phyloP scores from a whole-genome alignment of 2,329 filamentous ascomycete species.

The Colletotrichum lupini region DNA sequence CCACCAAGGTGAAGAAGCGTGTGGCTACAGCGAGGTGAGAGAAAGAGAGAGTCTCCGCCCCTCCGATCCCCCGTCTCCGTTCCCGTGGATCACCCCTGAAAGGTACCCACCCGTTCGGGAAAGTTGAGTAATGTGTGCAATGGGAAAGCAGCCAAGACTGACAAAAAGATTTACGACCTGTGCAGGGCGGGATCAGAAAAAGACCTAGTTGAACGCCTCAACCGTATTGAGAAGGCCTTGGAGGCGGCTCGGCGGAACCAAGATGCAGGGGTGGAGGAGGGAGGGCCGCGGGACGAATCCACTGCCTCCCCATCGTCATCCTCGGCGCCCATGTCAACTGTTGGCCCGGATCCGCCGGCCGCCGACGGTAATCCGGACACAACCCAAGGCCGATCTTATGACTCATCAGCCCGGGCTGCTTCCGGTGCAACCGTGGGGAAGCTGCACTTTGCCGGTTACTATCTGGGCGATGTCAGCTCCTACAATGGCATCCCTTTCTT shows the following conservation, averaged over 20 bases:
- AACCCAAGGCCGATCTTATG: conserved; percentile 21
- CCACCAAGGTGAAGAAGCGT: conserved; percentile 30
- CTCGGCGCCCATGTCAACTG: conserved; percentile 9
- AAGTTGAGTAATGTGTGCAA: background rate
- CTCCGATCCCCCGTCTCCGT: background rate
- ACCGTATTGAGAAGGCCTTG: conserved; percentile 52
- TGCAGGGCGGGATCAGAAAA: conserved; percentile 37
- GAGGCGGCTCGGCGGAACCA: conserved; percentile 35
- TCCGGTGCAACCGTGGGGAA: conserved; percentile 43
- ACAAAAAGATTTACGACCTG: conserved; percentile 15
- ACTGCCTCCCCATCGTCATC: conserved; percentile 22
- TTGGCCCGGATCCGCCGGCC: conserved; percentile 4
- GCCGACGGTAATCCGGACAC: conserved; percentile 20
- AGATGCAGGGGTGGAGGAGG: conserved; percentile 3
- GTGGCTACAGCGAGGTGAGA: conserved; percentile 23
- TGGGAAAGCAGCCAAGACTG: too few relatives aligned
- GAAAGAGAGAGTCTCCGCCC: background rate
- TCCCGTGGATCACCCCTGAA: background rate
- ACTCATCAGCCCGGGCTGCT: conserved; percentile 18
- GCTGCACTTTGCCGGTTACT: conserved; percentile 59
- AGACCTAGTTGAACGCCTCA: conserved; percentile 51
- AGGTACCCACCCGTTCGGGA: background rate
- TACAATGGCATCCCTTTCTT: conserved; percentile 62
- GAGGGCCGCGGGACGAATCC: background rate
- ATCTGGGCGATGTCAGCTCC: conserved; percentile 58